Percentiles rank a stretch among this genome's conserved stretches.
Evolutionary conservation across 768 basidiomycete species (phyloP).

Genomic region (Podaxis sp.): DNA sequence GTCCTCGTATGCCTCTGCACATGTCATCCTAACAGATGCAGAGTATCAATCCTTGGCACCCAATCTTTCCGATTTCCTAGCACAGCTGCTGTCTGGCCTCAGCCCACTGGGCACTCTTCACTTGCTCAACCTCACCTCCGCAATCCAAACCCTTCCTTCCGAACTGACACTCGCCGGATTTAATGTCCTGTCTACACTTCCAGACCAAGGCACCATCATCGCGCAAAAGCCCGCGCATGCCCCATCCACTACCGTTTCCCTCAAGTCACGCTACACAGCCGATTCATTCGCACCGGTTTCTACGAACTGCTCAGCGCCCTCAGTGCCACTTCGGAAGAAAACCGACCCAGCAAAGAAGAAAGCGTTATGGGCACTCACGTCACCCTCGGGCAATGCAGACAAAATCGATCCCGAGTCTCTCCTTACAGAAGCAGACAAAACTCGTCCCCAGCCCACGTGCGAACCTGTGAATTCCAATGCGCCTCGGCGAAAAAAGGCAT

Average conservation of each 20-base stretch:
- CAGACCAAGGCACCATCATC: conserved; percentile 44
- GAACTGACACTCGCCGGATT: conserved; percentile 70
- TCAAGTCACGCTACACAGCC: conserved; percentile 38
- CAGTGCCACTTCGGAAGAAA: conserved; percentile 47
- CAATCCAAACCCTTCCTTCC: conserved; percentile 44
- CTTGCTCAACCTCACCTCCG: conserved; percentile 51
- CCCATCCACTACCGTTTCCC: conserved; percentile 36
- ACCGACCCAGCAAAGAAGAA: conserved; percentile 76
- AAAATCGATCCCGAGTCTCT: conserved; percentile 81
- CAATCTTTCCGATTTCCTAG: conserved; percentile 52
- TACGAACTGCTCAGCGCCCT: conserved; percentile 13
- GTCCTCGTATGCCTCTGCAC: conserved; percentile 59
- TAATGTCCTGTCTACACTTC: conserved; percentile 43
- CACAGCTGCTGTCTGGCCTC: conserved; percentile 59
- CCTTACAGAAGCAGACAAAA: conserved; percentile 79
- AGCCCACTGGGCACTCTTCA: conserved; percentile 68
- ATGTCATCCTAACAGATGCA: conserved; percentile 59
- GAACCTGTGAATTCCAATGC: conserved; percentile 56
- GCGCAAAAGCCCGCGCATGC: conserved; percentile 69
- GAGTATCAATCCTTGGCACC: conserved; percentile 62
- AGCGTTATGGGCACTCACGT: conserved; percentile 81
- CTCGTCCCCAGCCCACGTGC: conserved; percentile 73
- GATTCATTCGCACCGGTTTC: conserved; percentile 34
- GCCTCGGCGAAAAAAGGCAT: conserved; percentile 83
- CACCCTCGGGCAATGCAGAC: conserved; percentile 55